Base-by-base conservation (phyloP, 2,329 filamentous ascomycete species). In the Colletotrichum zoysiae region DNA sequence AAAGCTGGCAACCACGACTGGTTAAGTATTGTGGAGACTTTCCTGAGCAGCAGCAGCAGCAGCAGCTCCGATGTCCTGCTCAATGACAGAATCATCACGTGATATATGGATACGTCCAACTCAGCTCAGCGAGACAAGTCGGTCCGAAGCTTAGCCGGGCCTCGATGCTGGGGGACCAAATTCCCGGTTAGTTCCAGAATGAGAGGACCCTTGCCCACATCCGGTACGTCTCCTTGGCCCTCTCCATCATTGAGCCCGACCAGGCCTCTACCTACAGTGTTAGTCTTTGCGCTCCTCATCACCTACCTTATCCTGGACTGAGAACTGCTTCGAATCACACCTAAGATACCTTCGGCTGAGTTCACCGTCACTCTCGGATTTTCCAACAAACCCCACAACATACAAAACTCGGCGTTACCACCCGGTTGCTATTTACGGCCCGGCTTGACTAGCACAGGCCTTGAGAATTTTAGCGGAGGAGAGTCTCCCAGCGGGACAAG, bases 101-200 rank as follows among this genome's bases (percentile, higher is more conserved):
- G 70, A 65, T 33, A 1, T 1, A 0, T 18, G 7, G 44, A 9
- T 23, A 48, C 8, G 4, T 23, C 46, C n/a, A 8, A 9, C 16
- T 16, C 18, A 44, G 42, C 20, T 0, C 3, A 4, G 1, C 16
- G n/a, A 38, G 40, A 7, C 38, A 9, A 30, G 26, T 60, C 70
- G 65, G 70, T 65, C 70, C 70, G 70, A 72, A 65, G 66, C 55
- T 72, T 65, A 72, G 35, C 70, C 70, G 66, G 23, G 16, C 20
- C 55, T 57, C 23, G 55, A 55, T 33, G 51, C 69, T 56, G 60
- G 66, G 55, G 56, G 55, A 48, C 50, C 55, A 42, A 38, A 12
- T 26, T 40, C 42, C 63, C 63, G 51, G 30, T 20, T 56, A 63
- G 33, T 57, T 26, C 65, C 35, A 60, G 56, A 42, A 60, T 64